Conservation (phyloP, 352 stramenopile genomes). For the Globisporangium sylvaticum region DNA sequence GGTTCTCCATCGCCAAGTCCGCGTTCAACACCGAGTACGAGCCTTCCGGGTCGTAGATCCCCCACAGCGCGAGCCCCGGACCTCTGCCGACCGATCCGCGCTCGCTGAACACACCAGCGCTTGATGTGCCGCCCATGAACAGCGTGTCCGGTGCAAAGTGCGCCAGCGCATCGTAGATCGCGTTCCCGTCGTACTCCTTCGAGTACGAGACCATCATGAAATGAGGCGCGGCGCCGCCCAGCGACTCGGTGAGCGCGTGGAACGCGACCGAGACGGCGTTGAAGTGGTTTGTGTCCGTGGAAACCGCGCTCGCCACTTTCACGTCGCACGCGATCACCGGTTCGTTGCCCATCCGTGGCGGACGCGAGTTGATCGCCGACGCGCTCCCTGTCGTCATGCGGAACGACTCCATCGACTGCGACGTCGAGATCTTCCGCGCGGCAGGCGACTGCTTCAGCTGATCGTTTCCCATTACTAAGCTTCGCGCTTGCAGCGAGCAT, state of each 20-base stretch:
- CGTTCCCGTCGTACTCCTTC: slow-evolving; percentile 44
- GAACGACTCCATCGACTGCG: slow-evolving; percentile 14
- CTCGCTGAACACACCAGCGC: slow-evolving; percentile 56
- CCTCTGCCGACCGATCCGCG: slow-evolving; percentile 29
- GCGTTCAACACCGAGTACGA: slow-evolving; percentile 77
- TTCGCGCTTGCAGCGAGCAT: slow-evolving; percentile 72
- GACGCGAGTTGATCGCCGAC: not conserved
- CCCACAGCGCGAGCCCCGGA: slow-evolving; percentile 64
- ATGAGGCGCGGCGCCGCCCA: slow-evolving; percentile 60
- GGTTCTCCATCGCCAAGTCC: slow-evolving; percentile 49
- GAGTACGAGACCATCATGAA: slow-evolving; percentile 84
- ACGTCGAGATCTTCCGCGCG: slow-evolving; percentile 10
- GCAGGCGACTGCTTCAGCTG: slow-evolving; percentile 20
- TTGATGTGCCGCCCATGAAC: slow-evolving; percentile 80
- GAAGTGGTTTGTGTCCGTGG: slow-evolving; percentile 54
- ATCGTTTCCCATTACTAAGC: slow-evolving; percentile 35
- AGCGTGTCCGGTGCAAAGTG: slow-evolving; percentile 65
- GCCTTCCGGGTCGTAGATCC: slow-evolving; percentile 79
- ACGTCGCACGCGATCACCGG: slow-evolving; percentile 35
- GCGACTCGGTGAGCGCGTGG: slow-evolving; percentile 42
- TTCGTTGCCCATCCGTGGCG: slow-evolving; percentile 12
- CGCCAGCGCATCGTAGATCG: slow-evolving; percentile 58
- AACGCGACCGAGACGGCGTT: slow-evolving; percentile 55
- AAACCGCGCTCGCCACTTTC: slow-evolving; percentile 66
- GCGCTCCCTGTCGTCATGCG: slow-evolving; percentile 17